phyloP scores from a whole-genome alignment of 345 rosid genomes.

The Melaleuca quinquenervia region DNA sequence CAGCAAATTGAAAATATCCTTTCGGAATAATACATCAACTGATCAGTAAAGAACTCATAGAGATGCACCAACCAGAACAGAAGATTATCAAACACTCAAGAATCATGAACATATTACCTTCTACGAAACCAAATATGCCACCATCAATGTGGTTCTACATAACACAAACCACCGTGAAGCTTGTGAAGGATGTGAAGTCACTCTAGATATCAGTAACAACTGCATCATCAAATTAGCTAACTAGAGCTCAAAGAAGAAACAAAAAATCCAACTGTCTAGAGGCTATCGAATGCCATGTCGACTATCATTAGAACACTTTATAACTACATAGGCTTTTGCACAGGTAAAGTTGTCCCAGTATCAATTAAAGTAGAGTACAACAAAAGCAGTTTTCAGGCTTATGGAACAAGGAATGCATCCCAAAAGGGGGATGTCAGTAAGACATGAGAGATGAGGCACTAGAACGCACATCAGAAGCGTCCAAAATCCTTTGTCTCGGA shows the following conservation, averaged over 20 bases:
- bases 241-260: not conserved
- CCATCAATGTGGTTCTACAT: not conserved
- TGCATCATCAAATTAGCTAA: not conserved
- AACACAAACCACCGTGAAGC: not conserved
- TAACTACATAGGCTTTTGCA: not conserved
- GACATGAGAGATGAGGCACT: constrained; percentile 89
- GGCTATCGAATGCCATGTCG: not conserved
- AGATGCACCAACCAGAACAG: not conserved
- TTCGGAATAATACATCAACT: not conserved
- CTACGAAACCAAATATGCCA: not conserved
- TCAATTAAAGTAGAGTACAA: not conserved
- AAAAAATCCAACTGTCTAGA: not conserved
- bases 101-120: not conserved
- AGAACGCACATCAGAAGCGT: constrained; percentile 84
- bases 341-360: not conserved
- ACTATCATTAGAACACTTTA: not conserved
- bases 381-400: not conserved
- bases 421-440: constrained; percentile 21
- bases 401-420: not conserved
- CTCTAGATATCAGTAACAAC: not conserved
- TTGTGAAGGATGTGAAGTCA: not conserved
- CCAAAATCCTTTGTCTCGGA: constrained; percentile 77
- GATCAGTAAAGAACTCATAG: not conserved
- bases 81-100: not conserved
- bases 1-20: not conserved